Evolutionary conservation across 176 grass and related monocot species (phyloP).

Genomic region (Cocos nucifera): DNA sequence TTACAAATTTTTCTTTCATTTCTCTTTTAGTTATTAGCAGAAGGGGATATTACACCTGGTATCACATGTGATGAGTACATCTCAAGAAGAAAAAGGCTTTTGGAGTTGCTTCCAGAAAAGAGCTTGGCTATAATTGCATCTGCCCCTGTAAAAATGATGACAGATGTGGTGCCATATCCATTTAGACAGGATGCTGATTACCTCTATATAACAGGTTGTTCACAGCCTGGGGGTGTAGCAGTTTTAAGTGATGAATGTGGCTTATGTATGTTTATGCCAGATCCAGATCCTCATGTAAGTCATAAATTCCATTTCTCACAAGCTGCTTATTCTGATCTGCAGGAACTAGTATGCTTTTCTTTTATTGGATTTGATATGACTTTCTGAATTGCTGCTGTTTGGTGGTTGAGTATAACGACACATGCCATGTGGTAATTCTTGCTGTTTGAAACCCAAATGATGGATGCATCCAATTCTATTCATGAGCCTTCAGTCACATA

Average conservation of each 20-base stretch:
- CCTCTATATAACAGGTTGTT: constrained; percentile 78
- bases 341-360: not conserved
- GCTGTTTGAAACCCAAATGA: too few species aligned
- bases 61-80: constrained; percentile 58
- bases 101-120: constrained; percentile 61
- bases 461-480: too few species aligned
- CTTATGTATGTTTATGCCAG: constrained; percentile 89
- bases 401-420: too few species aligned
- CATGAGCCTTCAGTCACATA: too few species aligned
- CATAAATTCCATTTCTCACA: constrained; percentile 7
- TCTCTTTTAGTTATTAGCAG: constrained; percentile 50
- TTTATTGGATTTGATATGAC: not conserved
- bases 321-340: too few species aligned
- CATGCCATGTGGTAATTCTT: too few species aligned
- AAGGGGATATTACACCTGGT: constrained; percentile 82
- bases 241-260: constrained; percentile 61
- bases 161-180: constrained; percentile 80
- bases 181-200: constrained; percentile 87
- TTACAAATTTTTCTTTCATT: not conserved
- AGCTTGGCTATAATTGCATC: constrained; percentile 84
- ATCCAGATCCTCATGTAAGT: constrained; percentile 60
- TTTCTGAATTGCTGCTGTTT: not conserved
- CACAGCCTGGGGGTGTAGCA: constrained; percentile 69
- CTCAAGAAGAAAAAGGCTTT: constrained; percentile 57
- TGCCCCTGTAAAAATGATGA: constrained; percentile 91